phyloP scores from a whole-genome alignment of 768 basidiomycete genomes.

The Leccinellum rugosiceps region DNA sequence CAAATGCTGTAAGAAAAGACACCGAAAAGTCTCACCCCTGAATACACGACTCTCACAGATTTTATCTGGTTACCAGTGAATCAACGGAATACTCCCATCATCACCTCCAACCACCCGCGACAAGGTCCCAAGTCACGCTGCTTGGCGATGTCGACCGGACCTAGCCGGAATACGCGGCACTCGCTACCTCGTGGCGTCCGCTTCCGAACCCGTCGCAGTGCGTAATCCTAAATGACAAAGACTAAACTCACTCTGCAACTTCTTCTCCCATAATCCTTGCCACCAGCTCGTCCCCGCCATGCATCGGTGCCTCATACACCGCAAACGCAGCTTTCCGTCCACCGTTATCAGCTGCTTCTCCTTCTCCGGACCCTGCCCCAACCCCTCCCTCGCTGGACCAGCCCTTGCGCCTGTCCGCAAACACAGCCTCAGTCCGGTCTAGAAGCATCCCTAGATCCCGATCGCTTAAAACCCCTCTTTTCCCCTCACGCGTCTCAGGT shows the following conservation, averaged over 20 bases:
- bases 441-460: constrained; percentile 76
- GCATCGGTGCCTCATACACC: constrained; percentile 66
- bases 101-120: neutral
- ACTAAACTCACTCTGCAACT: constrained; percentile 12
- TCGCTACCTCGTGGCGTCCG: no score
- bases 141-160: neutral
- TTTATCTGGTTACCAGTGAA: neutral
- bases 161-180: neutral
- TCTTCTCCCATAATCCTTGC: constrained; percentile 64
- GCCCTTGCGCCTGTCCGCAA: constrained; percentile 63
- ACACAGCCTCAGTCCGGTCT: constrained; percentile 75
- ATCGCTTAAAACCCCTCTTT: constrained; percentile 74
- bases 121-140: no score
- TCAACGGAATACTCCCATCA: neutral
- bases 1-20: neutral
- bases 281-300: constrained; percentile 64
- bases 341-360: neutral
- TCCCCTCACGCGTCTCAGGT: constrained; percentile 60
- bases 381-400: constrained; percentile 52
- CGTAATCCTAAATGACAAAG: neutral
- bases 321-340: constrained; percentile 60
- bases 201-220: neutral
- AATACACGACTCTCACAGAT: no score
- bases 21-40: no score
- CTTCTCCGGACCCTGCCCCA: neutral